phyloP scores from a whole-genome alignment of 2,329 filamentous ascomycete species.

The Phyllosticta citriasiana region DNA sequence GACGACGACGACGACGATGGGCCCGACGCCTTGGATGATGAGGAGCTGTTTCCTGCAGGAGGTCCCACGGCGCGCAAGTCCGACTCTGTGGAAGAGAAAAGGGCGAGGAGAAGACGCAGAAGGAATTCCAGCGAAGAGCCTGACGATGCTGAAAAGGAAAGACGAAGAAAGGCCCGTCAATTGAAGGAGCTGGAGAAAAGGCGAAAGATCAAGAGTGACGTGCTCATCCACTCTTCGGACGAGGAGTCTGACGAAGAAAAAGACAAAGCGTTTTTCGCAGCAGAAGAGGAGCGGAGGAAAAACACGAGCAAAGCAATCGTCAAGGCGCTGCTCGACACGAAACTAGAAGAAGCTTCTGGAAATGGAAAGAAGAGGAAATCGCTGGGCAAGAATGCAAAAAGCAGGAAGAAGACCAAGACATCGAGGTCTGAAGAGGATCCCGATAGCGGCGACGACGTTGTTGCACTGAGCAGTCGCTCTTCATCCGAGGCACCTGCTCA shows the following conservation, averaged over 20 bases:
- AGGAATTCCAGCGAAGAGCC: conserved; percentile 39
- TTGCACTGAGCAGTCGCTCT: conserved; percentile 19
- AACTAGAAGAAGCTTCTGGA: conserved; percentile 16
- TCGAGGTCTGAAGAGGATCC: conserved; percentile 16
- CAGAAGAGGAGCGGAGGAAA: conserved; percentile 58
- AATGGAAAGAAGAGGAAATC: conserved; percentile 26
- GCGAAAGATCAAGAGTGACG: conserved; percentile 69
- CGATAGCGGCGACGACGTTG: conserved; percentile 17
- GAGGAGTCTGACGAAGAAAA: conserved; percentile 78
- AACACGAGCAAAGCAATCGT: conserved; percentile 42
- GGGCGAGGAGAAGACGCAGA: conserved; percentile 51
- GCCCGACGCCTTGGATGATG: conserved; percentile 50
- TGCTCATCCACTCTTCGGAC: conserved; percentile 74
- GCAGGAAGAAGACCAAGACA: conserved; percentile 24
- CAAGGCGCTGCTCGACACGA: conserved; percentile 36
- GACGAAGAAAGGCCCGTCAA: conserved; percentile 50
- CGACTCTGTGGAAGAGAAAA: conserved; percentile 48
- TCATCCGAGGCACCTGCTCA: conserved; percentile 17
- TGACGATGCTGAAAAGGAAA: conserved; percentile 50
- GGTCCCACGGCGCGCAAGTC: conserved; percentile 50
- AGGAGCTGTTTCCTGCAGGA: conserved; percentile 55
- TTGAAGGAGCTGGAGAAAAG: conserved; percentile 67
- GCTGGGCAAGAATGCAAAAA: conserved; percentile 15
- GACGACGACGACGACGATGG: conserved; percentile 51
- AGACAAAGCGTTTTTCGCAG: conserved; percentile 64